Evolutionary conservation across 768 basidiomycete genomes (phyloP).

Genomic region (Lentinula raphanica): DNA sequence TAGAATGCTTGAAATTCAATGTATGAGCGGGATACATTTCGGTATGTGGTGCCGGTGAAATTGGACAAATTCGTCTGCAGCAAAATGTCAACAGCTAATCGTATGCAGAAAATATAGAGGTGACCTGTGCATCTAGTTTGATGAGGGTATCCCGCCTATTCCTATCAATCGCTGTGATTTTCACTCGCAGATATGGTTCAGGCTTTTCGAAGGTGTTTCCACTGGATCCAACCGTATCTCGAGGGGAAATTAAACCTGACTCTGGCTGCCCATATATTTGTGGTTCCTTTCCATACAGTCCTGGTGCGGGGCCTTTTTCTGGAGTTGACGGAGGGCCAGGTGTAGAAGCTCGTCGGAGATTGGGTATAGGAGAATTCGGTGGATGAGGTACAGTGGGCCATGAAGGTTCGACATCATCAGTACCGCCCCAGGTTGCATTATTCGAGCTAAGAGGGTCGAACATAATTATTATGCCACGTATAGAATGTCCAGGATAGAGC

Average conservation of each 20-base stretch:
- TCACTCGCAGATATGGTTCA: constrained; percentile 83
- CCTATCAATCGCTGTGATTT: constrained; percentile 88
- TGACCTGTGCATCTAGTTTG: constrained; percentile 91
- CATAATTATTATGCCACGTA: constrained; percentile 30
- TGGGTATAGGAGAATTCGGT: constrained; percentile 66
- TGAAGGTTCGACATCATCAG: constrained; percentile 45
- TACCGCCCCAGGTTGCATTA: constrained; percentile 47
- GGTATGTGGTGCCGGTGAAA: constrained; percentile 83
- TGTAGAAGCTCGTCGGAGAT: constrained; percentile 58
- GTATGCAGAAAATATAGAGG: constrained; percentile 15
- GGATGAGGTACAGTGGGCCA: constrained; percentile 82
- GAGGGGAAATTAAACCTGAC: constrained; percentile 75
- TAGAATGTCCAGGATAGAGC: background rate
- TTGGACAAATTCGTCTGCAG: constrained; percentile 87
- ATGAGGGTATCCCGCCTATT: constrained; percentile 93
- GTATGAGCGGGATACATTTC: constrained; percentile 93
- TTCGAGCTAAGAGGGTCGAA: constrained; percentile 70
- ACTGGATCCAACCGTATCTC: constrained; percentile 57
- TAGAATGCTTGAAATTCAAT: constrained; percentile 93
- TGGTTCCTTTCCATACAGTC: constrained; percentile 72
- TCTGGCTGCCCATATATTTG: constrained; percentile 87
- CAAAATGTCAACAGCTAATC: background rate
- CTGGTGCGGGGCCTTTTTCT: constrained; percentile 48
- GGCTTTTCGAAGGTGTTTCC: constrained; percentile 68
- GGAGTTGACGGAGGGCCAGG: constrained; percentile 42